These are phyloP conservation scores for Lactarius trivialis DNA, from an alignment of 768 basidiomycete species.

Conservation along the genomic window DNA sequence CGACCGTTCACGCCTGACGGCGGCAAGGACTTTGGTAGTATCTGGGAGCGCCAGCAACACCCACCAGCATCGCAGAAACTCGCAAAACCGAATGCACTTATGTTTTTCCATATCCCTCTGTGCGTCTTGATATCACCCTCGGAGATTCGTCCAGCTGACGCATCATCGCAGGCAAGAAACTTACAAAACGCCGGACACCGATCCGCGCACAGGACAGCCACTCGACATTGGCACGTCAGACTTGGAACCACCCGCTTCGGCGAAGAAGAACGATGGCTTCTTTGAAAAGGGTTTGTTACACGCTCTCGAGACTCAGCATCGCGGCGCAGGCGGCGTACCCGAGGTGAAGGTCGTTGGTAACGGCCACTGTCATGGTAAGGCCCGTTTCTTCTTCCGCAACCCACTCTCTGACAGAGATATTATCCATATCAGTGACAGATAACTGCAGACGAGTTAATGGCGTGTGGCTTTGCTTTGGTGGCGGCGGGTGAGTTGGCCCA, in stretches of 20 bases:
- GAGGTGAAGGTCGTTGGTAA: constrained; percentile 89
- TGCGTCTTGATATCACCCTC: constrained; percentile 32
- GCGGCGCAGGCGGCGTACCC: constrained; percentile 37
- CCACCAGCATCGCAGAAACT: constrained; percentile 48
- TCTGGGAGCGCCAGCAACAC: constrained; percentile 65
- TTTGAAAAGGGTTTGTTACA: constrained; percentile 74
- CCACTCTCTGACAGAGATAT: constrained; percentile 19
- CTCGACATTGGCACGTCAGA: constrained; percentile 67
- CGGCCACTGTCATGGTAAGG: constrained; percentile 81
- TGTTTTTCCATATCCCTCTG: constrained; percentile 98
- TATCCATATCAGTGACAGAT: constrained; percentile 67
- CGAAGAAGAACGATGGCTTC: constrained; percentile 73
- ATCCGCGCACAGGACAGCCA: constrained; percentile 48
- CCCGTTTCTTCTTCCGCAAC: background rate
- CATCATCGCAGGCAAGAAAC: constrained; percentile 55
- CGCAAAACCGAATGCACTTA: constrained; percentile 91
- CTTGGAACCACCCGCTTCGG: constrained; percentile 52
- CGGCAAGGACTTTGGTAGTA: constrained; percentile 55
- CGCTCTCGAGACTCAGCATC: constrained; percentile 65
- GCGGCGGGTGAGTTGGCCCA: constrained; percentile 55
- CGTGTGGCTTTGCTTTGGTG: constrained; percentile 89
- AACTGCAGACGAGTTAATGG: constrained; percentile 80
- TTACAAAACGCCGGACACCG: constrained; percentile 60
- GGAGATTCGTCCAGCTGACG: background rate
- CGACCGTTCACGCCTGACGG: constrained; percentile 81